These are phyloP conservation scores for Peronospora destructor DNA, from an alignment of 352 stramenopile species.

Conservation along the genomic window DNA sequence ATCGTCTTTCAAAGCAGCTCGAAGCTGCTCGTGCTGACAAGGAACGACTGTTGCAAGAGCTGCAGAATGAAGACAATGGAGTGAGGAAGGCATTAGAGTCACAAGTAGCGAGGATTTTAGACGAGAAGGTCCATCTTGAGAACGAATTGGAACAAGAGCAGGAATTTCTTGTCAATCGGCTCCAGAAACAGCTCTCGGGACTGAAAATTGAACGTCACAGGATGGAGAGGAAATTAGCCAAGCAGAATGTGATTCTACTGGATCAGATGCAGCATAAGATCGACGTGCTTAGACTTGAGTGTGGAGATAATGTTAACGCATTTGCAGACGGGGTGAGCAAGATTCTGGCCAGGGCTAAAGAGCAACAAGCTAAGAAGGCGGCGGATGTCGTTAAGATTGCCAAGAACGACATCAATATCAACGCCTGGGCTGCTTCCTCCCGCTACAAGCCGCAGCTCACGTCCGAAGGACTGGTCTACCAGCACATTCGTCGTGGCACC, in stretches of 20 bases:
- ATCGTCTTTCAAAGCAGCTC: slow-evolving; percentile 85
- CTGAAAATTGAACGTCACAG: slow-evolving; percentile 66
- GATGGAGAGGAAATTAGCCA: slow-evolving; percentile 66
- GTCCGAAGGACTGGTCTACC: slow-evolving; percentile 49
- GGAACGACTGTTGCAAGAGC: slow-evolving; percentile 56
- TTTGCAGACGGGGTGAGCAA: slow-evolving; percentile 48
- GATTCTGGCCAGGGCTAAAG: slow-evolving; percentile 43
- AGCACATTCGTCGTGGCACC: slow-evolving; percentile 67
- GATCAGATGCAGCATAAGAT: slow-evolving; percentile 66
- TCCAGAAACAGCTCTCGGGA: slow-evolving; percentile 74
- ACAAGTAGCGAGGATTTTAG: slow-evolving; percentile 73
- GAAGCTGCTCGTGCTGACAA: slow-evolving; percentile 64
- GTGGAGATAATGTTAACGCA: slow-evolving; percentile 53
- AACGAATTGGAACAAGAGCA: slow-evolving; percentile 86
- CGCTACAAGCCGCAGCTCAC: slow-evolving; percentile 33
- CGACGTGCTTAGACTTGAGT: slow-evolving; percentile 45
- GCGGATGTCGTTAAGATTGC: slow-evolving; percentile 36
- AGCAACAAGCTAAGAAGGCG: slow-evolving; percentile 50
- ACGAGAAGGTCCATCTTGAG: slow-evolving; percentile 80
- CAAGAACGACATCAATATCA: slow-evolving; percentile 63
- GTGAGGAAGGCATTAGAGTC: slow-evolving; percentile 63
- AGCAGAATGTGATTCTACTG: slow-evolving; percentile 61
- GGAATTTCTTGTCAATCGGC: slow-evolving; percentile 79
- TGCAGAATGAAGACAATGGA: slow-evolving; percentile 57
- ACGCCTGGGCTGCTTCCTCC: slow-evolving; percentile 30